phyloP scores from a whole-genome alignment of 768 basidiomycete species.

The Lepiota venenata region DNA sequence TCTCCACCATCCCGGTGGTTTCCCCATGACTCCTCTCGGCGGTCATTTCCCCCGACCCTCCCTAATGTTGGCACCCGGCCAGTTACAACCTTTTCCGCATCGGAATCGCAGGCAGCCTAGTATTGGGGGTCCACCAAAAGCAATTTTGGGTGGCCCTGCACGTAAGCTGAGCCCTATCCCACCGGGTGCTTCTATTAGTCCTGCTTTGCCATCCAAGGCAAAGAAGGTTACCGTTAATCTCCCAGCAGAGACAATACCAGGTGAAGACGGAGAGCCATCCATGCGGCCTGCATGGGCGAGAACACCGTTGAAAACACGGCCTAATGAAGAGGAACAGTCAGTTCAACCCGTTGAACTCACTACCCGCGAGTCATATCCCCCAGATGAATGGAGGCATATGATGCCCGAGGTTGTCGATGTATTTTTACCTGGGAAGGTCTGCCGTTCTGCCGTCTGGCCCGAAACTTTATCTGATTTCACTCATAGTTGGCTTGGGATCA shows the following conservation, averaged over 20 bases:
- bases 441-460: conserved; percentile 10
- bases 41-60: conserved; percentile 52
- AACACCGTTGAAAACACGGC: conserved; percentile 40
- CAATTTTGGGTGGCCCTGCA: conserved; percentile 74
- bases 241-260: conserved; percentile 60
- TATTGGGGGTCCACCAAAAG: conserved; percentile 88
- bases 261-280: conserved; percentile 36
- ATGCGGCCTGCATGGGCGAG: conserved; percentile 60
- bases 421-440: conserved; percentile 78
- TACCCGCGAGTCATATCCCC: conserved; percentile 59
- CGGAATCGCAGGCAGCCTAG: conserved; percentile 54
- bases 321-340: conserved; percentile 5
- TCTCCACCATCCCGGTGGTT: conserved; percentile 50
- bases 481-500: conserved; percentile 69
- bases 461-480: conserved; percentile 7
- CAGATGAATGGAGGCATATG: conserved; percentile 54
- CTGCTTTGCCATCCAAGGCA: conserved; percentile 40
- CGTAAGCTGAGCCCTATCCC: conserved; percentile 74
- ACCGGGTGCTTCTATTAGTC: conserved; percentile 24
- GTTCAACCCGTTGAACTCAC: conserved; percentile 27
- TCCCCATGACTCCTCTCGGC: conserved; percentile 56
- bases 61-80: conserved; percentile 38
- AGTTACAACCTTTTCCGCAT: conserved; percentile 49
- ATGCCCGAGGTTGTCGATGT: conserved; percentile 75
- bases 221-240: conserved; percentile 73